phyloP scores from a whole-genome alignment of 2,329 filamentous ascomycete genomes.

The Zalaria sp. region DNA sequence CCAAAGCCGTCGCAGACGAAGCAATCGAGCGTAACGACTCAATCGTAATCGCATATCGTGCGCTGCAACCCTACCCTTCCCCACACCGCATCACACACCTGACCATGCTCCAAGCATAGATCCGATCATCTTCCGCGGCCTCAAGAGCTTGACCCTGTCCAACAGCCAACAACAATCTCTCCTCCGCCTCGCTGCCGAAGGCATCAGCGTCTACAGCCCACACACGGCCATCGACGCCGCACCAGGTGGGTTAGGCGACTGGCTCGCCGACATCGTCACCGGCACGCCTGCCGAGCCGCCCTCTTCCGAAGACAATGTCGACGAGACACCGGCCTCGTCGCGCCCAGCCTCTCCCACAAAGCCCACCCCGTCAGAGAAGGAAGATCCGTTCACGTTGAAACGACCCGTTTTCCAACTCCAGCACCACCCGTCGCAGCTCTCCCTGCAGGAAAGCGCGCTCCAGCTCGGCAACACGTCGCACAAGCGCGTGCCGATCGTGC shows the following conservation, averaged over 20 bases:
- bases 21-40: constrained; percentile 65
- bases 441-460: constrained; percentile 17
- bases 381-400: constrained; percentile 24
- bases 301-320: constrained; percentile 8
- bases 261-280: constrained; percentile 77
- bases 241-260: constrained; percentile 74
- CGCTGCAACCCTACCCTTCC: constrained; percentile 12
- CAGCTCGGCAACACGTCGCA: constrained; percentile 30
- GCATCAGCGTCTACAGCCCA: constrained; percentile 89
- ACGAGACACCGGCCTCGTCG: constrained; percentile 1
- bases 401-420: constrained; percentile 29
- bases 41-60: constrained; percentile 82
- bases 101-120: constrained; percentile 39
- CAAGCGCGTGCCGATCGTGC: constrained; percentile 38
- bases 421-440: constrained; percentile 34
- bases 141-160: constrained; percentile 74
- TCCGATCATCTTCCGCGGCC: constrained; percentile 86
- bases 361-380: constrained; percentile 6
- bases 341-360: neutral
- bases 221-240: constrained; percentile 91
- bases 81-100: constrained; percentile 5
- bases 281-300: constrained; percentile 27
- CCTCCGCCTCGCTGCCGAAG: constrained; percentile 65
- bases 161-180: constrained; percentile 82
- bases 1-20: constrained; percentile 75